phyloP scores from a whole-genome alignment of 148 eudicot species.

The Persicaria tinctoria region DNA sequence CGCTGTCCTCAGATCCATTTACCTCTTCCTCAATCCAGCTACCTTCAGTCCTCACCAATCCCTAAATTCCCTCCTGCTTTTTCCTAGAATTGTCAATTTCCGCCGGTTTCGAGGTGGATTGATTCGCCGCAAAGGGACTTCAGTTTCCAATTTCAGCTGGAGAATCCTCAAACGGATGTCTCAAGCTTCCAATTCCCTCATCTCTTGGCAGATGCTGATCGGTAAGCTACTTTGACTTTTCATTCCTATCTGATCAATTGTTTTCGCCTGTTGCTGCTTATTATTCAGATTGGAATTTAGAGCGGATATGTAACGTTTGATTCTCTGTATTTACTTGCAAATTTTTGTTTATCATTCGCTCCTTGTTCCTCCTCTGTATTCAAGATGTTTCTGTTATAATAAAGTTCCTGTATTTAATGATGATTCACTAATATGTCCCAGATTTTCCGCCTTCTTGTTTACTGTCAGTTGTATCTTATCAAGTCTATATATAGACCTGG shows the following conservation, averaged over 20 bases:
- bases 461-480: not conserved
- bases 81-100: not conserved
- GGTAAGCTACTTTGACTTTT: slow-evolving; percentile 35
- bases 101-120: not conserved
- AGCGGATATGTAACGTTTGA: not conserved
- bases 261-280: not conserved
- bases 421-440: not conserved
- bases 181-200: slow-evolving; percentile 8
- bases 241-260: not conserved
- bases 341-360: not conserved
- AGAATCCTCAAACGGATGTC: slow-evolving; percentile 13
- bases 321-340: not conserved
- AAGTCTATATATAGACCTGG: not conserved
- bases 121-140: not conserved
- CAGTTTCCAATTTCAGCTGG: not conserved
- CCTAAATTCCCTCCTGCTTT: not conserved
- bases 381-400: not conserved
- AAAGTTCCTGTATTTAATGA: not conserved
- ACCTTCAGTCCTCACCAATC: not conserved
- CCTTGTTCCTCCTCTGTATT: not conserved
- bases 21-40: not conserved
- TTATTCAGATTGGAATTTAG: not conserved
- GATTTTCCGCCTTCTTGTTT: slow-evolving; percentile 7
- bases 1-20: slow-evolving; percentile 8
- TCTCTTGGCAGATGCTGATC: slow-evolving; percentile 22